A percentile compares a stretch with the other conserved stretches of the same genome.
phyloP scores from a whole-genome alignment of 441 rosid species.

The Euphorbia celastroides region DNA sequence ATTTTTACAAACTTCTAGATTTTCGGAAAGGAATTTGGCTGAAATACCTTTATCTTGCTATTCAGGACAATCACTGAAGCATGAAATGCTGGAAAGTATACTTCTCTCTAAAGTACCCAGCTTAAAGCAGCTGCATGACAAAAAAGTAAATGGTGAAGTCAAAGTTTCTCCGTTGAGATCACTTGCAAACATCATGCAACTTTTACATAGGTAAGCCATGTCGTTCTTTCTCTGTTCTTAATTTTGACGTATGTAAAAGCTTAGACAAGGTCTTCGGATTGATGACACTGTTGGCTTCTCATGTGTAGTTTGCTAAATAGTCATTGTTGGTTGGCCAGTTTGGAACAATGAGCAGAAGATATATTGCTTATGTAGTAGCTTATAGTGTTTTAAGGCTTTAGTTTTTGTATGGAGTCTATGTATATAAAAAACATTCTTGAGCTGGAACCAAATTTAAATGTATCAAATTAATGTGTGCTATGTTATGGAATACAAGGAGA shows the following conservation, averaged over 20 bases:
- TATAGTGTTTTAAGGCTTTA: too few relatives aligned
- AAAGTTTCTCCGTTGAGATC: constrained; percentile 42
- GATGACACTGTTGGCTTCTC: neutral
- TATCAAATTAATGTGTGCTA: neutral
- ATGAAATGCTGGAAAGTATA: constrained; percentile 58
- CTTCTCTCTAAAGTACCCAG: constrained; percentile 71
- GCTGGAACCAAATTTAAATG: too few relatives aligned
- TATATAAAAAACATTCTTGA: too few relatives aligned
- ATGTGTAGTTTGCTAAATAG: too few relatives aligned
- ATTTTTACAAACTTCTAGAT: neutral
- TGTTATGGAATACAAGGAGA: neutral
- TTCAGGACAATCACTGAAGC: constrained; percentile 81
- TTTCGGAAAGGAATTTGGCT: constrained; percentile 3
- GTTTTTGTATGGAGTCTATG: neutral
- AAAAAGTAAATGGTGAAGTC: constrained; percentile 39
- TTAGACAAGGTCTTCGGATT: neutral
- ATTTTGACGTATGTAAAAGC: neutral
- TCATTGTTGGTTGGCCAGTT: too few relatives aligned
- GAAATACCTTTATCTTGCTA: constrained; percentile 18
- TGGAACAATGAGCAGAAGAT: too few relatives aligned
- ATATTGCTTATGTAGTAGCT: too few relatives aligned
- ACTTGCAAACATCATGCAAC: constrained; percentile 54
- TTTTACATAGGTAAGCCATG: constrained; percentile 59
- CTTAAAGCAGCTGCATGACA: constrained; percentile 57
- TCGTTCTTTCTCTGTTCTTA: neutral